These are phyloP conservation scores for Sistotremastrum suecicum DNA, from an alignment of 768 basidiomycete genomes.

Conservation along the genomic window DNA sequence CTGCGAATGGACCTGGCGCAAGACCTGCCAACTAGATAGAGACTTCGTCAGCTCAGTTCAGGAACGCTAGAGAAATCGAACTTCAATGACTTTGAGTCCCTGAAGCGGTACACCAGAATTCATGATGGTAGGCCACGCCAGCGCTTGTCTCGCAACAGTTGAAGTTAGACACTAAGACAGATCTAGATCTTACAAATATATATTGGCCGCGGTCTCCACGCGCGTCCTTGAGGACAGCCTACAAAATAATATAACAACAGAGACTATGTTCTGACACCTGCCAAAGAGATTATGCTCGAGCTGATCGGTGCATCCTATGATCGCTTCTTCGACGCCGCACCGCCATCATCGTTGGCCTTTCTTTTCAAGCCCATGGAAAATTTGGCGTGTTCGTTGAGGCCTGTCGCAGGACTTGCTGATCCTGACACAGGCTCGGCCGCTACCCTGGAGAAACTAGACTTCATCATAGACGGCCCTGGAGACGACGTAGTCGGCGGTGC, in stretches of 20 bases:
- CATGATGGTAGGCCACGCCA: neutral
- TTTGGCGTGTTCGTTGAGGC: neutral
- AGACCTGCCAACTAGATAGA: constrained; percentile 57
- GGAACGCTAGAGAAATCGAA: neutral
- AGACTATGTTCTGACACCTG: no score
- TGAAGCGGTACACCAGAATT: no score
- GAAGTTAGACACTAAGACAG: neutral
- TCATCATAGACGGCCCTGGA: constrained; percentile 34
- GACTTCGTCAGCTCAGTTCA: neutral
- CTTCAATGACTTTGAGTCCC: no score
- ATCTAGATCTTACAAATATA: no score
- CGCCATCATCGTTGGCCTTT: no score
- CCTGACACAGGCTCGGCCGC: constrained; percentile 29
- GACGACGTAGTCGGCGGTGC: constrained; percentile 32
- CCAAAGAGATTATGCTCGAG: no score
- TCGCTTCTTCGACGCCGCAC: no score
- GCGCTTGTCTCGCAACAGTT: neutral
- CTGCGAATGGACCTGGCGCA: constrained; percentile 71
- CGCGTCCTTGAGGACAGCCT: no score
- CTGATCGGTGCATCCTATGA: no score
- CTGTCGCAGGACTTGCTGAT: neutral
- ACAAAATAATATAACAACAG: no score
- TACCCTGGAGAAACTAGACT: constrained; percentile 68
- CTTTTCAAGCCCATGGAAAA: neutral
- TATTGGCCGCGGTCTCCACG: no score